phyloP scores from a whole-genome alignment of 1,139 yeast species.

The Diutina rugosa region DNA sequence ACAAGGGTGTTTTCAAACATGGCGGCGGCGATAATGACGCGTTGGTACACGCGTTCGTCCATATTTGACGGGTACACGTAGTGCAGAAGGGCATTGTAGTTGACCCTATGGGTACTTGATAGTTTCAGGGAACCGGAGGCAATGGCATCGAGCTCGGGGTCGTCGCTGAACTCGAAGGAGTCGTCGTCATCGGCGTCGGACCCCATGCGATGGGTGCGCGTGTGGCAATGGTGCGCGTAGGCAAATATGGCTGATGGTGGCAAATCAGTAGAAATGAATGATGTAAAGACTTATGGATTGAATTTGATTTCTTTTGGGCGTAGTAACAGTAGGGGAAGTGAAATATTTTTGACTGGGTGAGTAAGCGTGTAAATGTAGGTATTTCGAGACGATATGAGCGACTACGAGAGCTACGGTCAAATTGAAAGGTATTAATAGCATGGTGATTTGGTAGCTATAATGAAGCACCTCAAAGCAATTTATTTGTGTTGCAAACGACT shows the following conservation, averaged over 20 bases:
- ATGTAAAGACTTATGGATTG: not conserved
- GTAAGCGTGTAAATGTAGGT: no score
- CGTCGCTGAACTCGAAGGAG: not conserved
- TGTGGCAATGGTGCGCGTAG: not conserved
- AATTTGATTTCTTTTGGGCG: not conserved
- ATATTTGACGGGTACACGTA: conserved; percentile 81
- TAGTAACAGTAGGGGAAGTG: no score
- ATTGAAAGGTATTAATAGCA: no score
- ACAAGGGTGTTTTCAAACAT: conserved; percentile 66
- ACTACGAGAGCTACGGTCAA: no score
- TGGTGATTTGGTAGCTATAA: no score
- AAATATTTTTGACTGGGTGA: no score
- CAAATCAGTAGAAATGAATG: not conserved
- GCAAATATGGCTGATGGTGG: not conserved
- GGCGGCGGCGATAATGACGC: conserved; percentile 61
- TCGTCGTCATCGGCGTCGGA: not conserved
- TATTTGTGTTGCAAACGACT: no score
- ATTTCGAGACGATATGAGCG: no score
- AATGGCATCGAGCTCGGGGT: not conserved
- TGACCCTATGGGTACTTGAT: conserved; percentile 23
- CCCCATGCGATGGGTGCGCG: not conserved
- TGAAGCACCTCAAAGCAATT: no score
- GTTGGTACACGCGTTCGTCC: conserved; percentile 80
- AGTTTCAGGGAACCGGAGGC: not conserved
- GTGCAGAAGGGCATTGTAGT: conserved; percentile 25